Conservation (phyloP, 371 early-diverging fungal genomes). For the Fennellomyces sp. region DNA sequence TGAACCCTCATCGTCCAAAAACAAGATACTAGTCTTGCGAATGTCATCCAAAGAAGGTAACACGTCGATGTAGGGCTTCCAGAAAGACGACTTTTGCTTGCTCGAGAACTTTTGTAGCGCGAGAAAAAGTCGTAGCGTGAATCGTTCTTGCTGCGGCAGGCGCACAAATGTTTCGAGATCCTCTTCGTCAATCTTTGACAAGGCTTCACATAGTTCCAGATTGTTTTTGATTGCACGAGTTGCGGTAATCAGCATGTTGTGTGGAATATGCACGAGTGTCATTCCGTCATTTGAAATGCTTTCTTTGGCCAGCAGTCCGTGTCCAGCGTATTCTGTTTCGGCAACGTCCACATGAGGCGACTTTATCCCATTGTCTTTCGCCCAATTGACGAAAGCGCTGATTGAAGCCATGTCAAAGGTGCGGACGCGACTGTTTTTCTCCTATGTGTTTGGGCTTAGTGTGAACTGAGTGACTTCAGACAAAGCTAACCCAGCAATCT, state of each 20-base stretch:
- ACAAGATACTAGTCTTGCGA: conserved; percentile 22
- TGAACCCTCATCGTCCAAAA: not conserved
- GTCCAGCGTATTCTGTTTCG: conserved; percentile 26
- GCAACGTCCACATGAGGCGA: conserved; percentile 11
- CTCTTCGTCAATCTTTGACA: not conserved
- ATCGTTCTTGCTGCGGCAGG: conserved; percentile 13
- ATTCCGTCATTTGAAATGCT: not conserved
- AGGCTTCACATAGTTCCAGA: not conserved
- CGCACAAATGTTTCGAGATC: not conserved
- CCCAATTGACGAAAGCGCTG: conserved; percentile 39
- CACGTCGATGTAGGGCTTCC: conserved; percentile 50
- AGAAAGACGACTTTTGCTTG: conserved; percentile 28
- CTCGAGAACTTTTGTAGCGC: conserved; percentile 29
- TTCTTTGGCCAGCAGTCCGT: conserved; percentile 16
- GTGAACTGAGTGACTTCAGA: too few relatives aligned
- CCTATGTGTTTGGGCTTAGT: too few relatives aligned
- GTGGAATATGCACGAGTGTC: conserved; percentile 39
- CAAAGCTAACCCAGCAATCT: too few relatives aligned
- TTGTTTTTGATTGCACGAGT: not conserved
- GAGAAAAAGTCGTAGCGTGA: conserved; percentile 42
- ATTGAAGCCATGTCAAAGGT: too few relatives aligned
- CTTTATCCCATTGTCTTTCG: conserved; percentile 23
- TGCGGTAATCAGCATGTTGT: conserved; percentile 28
- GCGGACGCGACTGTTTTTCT: too few relatives aligned
- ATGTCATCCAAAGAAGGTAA: conserved; percentile 32